Evolutionary conservation across 495 filamentous ascomycete genomes (phyloP).

Genomic region (Lentithecium fluviatile): DNA sequence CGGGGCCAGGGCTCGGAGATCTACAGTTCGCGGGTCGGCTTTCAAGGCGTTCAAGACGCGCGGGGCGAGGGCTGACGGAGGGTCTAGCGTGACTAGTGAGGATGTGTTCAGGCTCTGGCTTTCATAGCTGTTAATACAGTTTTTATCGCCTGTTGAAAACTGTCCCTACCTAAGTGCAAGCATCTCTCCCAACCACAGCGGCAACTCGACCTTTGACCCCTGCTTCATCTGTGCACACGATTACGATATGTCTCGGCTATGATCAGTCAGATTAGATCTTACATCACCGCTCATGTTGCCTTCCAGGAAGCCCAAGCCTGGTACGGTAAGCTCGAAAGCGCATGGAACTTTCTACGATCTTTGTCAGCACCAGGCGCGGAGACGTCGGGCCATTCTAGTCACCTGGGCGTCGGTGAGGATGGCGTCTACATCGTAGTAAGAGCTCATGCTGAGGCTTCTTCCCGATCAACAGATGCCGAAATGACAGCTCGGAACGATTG

Average conservation of each 20-base stretch:
- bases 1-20: slow-evolving; percentile 74
- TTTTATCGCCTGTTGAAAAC: background rate
- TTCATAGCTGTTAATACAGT: background rate
- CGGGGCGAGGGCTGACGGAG: slow-evolving; percentile 72
- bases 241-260: background rate
- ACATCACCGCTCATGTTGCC: slow-evolving; percentile 69
- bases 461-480: slow-evolving; percentile 4
- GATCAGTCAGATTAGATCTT: slow-evolving; percentile 34
- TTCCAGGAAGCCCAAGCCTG: slow-evolving; percentile 83
- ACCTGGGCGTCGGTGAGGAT: slow-evolving; percentile 92
- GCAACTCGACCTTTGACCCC: slow-evolving; percentile 76
- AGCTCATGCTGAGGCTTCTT: slow-evolving; percentile 53
- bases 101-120: slow-evolving; percentile 40
- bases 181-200: slow-evolving; percentile 96
- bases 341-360: slow-evolving; percentile 81
- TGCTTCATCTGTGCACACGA: slow-evolving; percentile 62
- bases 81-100: slow-evolving; percentile 74
- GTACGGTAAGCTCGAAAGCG: slow-evolving; percentile 85
- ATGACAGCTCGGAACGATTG: background rate
- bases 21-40: slow-evolving; percentile 82
- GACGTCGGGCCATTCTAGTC: slow-evolving; percentile 21
- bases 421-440: slow-evolving; percentile 92
- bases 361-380: slow-evolving; percentile 13
- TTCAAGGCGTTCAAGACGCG: slow-evolving; percentile 88
- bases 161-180: slow-evolving; percentile 69